These are phyloP conservation scores for Rhodotorula sp. DNA, from an alignment of 1,284 basidiomycete species.

Conservation along the genomic window DNA sequence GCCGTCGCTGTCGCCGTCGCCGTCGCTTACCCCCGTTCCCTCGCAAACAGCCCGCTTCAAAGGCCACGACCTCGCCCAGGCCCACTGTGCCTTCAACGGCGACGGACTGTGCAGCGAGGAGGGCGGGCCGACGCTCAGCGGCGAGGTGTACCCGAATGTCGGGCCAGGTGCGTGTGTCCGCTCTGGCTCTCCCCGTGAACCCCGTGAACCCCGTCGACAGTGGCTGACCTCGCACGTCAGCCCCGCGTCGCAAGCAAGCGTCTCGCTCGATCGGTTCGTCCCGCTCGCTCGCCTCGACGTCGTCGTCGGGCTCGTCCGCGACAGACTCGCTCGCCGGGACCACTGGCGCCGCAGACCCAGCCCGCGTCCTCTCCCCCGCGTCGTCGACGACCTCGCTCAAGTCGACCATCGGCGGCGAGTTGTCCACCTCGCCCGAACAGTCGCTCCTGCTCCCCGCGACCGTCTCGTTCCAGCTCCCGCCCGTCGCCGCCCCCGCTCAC, in stretches of 20 bases:
- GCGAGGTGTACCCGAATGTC: constrained; percentile 18
- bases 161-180: constrained; percentile 24
- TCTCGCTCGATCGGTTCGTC: constrained; percentile 4
- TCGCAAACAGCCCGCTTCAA: constrained; percentile 18
- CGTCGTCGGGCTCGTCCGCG: constrained; percentile 12
- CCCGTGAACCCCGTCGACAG: neutral
- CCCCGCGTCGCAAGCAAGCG: constrained; percentile 13
- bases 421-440: neutral
- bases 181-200: too few relatives aligned
- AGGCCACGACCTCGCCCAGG: constrained; percentile 17
- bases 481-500: neutral
- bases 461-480: constrained; percentile 6
- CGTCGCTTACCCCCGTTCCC: neutral
- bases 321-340: neutral
- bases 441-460: constrained; percentile 3
- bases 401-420: neutral
- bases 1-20: neutral
- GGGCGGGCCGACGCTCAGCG: constrained; percentile 16
- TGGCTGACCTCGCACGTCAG: neutral
- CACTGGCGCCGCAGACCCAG: neutral
- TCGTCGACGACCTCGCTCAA: constrained; percentile 17
- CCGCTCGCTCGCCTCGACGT: constrained; percentile 4
- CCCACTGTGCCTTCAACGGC: constrained; percentile 25
- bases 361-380: constrained; percentile 5
- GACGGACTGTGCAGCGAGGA: constrained; percentile 32